These are phyloP conservation scores for Tricladium varicosporioides DNA, from an alignment of 2,329 filamentous ascomycete genomes.

Conservation along the genomic window DNA sequence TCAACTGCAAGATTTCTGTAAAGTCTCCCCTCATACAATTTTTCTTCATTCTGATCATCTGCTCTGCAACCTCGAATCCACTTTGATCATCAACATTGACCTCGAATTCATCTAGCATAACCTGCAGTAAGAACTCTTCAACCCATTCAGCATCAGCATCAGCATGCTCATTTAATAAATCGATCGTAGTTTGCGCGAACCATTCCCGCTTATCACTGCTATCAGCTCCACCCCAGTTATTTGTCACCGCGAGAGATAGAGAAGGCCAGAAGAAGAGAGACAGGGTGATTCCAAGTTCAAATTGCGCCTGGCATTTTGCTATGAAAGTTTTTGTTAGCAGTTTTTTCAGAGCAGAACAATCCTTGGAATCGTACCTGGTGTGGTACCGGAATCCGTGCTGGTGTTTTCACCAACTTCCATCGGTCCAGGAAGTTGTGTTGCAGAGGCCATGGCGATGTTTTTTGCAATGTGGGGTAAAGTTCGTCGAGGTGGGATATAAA, in stretches of 20 bases:
- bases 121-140: conserved; percentile 80
- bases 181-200: conserved; percentile 85
- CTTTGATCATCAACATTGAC: conserved; percentile 89
- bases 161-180: conserved; percentile 63
- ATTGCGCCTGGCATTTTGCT: conserved; percentile 60
- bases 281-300: conserved; percentile 87
- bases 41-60: conserved; percentile 66
- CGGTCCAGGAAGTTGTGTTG: conserved; percentile 16
- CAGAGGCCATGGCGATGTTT: conserved; percentile 20
- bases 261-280: conserved; percentile 84
- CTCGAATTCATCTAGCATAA: conserved; percentile 96
- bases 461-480: conserved; percentile 9
- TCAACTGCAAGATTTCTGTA: conserved; percentile 61
- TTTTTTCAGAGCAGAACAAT: not conserved
- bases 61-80: conserved; percentile 67
- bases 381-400: conserved; percentile 4
- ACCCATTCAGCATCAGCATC: conserved; percentile 74
- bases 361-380: conserved; percentile 17
- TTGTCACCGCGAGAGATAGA: conserved; percentile 81
- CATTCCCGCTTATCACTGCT: conserved; percentile 88
- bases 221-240: conserved; percentile 83
- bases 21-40: conserved; percentile 66
- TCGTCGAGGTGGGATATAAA: conserved; percentile 11
- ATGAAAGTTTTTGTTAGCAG: conserved; percentile 17
- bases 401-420: conserved; percentile 19